Base-by-base conservation (phyloP, 2,329 filamentous ascomycete species). In the Bipolaris cookei region DNA sequence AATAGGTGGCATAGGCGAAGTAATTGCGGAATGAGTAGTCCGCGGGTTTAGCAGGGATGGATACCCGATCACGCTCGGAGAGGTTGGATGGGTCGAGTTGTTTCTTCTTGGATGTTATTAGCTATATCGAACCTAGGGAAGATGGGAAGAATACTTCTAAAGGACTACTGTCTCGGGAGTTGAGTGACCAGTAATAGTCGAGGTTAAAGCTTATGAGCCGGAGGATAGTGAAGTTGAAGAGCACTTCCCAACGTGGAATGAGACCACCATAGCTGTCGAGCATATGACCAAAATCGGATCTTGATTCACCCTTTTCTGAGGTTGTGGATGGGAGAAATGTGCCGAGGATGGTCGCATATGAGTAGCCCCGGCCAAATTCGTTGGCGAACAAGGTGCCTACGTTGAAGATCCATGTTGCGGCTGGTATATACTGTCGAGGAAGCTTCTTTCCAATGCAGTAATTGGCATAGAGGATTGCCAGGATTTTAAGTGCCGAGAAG, bases 191-290 rank as follows among this genome's bases (percentile, higher is more conserved):
- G 75, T 96, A 94, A 75, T 96, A 93, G 77, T 99, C 95, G 72
- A 99, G 78, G 75, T 98, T 98, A 83, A 97, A 99, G 75, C 94
- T 97, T 68, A 99, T 92, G 45, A 98, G 82, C 4, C 95, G 88
- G 54, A 99, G 80, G 23, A 98, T 89, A 3, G 94, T 97, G 60
- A 99, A 87, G 71, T 99, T 99, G 83, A 99, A 99, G 4, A 97
- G 83, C n/a, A 99, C 88, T 75, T 98, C 92, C 95, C 95, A 99
- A 57, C 94, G 86, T 0, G 89, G 83, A 73, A 96, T 88, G n/a
- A 99, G 80, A 0, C 95, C 95, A 6, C 91, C 88, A 63, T 89
- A 89, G 50, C 83, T 82, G 77, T 99, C 95, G 14, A 98, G 80
- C 80, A 86, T 90, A 41, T 81, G 80, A 6, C 88, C 92, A 81